Base-by-base conservation (phyloP, 129 eudicot genomes). In the Flaveria linearis region DNA sequence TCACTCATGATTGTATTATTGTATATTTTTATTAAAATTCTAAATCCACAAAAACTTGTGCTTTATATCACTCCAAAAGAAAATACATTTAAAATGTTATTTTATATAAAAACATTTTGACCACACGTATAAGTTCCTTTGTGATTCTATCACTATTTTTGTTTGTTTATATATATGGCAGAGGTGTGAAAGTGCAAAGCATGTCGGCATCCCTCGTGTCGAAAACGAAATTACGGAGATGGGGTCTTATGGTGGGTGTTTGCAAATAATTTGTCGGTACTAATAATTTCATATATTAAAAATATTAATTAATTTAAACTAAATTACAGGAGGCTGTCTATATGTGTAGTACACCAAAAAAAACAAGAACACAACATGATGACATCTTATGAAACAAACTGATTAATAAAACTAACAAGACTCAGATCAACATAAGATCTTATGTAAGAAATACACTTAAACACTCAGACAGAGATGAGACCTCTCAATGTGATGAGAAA, bases 121-220 rank as follows among this genome's bases (percentile, higher is more conserved):
- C 58, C 22, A 52, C 20, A 52, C 22, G 39, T 33, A 33, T 33
- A 4, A 33, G 7, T 0, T 33, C 39, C 22, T 52, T 52, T 52
- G 22, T 52, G 58, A 52, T 52, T 52, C 6, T 52, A 52, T 52
- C 58, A 52, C 2, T 18, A 25, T 3, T 25, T 33, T 33, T 64
- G 47, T 33, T 30, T 30, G 69, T 64, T 28, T 28, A 10, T 26
- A 49, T n/a, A 1, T 28, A 28, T 28, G 20, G 7, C 18, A 9
- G 76, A 72, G 30, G 51, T 72, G 52, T 9, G 45, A 61, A 62
- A 61, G 13, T 23, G 22, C 11, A 61, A 74, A 74, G 49, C 71
- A 61, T 61, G 78, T 74, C 78, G 71, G 69, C 78, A 45, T 74
- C 51, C 61, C 43, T 9, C 36, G 10, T 15, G 71, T 61, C 78